Evolutionary conservation across 192 early-diverging fungal genomes (phyloP), one percentile per base, ranked within the genome.

Genomic region (Linnemannia exigua): DNA sequence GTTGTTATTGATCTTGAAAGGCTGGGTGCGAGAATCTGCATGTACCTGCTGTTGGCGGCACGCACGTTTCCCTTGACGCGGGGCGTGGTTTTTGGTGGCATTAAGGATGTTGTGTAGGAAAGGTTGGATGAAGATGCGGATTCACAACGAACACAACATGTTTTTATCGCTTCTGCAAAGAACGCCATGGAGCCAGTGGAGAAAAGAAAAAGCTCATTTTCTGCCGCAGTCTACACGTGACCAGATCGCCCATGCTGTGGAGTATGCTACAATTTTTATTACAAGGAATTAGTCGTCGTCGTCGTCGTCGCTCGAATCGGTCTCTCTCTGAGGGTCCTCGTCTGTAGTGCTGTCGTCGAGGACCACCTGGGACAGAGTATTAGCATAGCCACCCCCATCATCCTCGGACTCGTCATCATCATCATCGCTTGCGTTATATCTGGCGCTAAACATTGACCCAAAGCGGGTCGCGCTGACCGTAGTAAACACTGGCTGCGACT

Each of bases 31-130:
- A 9, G 72, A 16, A 47, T 46, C 11, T 44, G n/a, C n/a, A 35
- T 72, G 73, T 93, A 97, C 96, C 96, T 96, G 93, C 94, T 95
- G 79, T 92, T 96, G 22, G 96, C 94, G 28, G 96, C 95, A 82
- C 96, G 93, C 67, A 94, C 89, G 80, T 96, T 96, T 70, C 96
- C 96, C 89, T 97, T 98, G 54, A 94, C 93, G 75, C 95, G 91
- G 44, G 93, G 90, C 51, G 91, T 88, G 52, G 93, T 95, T 75
- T 91, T 91, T 72, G 91, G 81, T 19, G 84, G 84, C 84, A 86
- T 86, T 44, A 61, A 22, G 25, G 76, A 25, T 33, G 25, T 31
- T 0, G 38, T 44, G 46, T 0, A 67, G 1, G 31, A 41, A 68
- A 51, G 33, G 31, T 25, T n/a, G 9, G 67, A n/a, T 28, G 31